Evolutionary conservation across 257 asterid genomes (phyloP).

Genomic region (Solanum commersonii): DNA sequence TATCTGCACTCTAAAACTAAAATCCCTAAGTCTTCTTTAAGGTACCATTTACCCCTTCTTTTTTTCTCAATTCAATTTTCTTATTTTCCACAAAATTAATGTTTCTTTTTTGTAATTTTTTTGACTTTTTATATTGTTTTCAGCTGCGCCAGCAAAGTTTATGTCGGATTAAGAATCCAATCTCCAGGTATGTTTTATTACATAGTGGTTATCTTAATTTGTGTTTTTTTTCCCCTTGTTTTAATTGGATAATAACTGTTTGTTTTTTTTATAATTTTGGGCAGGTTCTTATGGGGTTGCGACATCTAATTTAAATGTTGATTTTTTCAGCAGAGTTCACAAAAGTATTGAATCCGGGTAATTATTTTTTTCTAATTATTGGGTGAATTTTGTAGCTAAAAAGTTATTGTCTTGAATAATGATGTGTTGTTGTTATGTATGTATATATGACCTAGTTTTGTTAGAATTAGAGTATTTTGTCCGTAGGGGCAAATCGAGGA

Average conservation of each 20-base stretch:
- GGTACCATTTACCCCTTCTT: conserved; percentile 4
- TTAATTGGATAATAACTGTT: neutral
- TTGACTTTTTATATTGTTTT: neutral
- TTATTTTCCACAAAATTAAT: neutral
- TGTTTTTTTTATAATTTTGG: neutral
- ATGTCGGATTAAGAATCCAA: conserved; percentile 59
- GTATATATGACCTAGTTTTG: neutral
- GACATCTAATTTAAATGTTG: conserved; percentile 46
- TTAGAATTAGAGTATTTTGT: neutral
- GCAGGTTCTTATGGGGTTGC: conserved; percentile 54
- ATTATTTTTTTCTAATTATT: neutral
- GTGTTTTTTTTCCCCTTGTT: neutral
- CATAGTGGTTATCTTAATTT: neutral
- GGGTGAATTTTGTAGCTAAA: neutral
- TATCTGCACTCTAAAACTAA: conserved; percentile 8
- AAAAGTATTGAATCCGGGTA: conserved; percentile 69
- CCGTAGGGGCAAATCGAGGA: neutral
- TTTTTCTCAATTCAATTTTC: neutral
- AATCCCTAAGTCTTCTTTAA: conserved; percentile 17
- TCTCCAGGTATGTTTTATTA: conserved; percentile 45
- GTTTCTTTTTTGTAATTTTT: neutral
- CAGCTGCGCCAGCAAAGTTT: conserved; percentile 57
- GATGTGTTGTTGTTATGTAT: neutral
- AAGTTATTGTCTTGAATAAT: neutral
- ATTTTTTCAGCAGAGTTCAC: conserved; percentile 54